A percentile compares a stretch with the other conserved stretches of the same genome.
Conservation (phyloP, 108 stramenopile species). For the Schizochytrium sp. region DNA sequence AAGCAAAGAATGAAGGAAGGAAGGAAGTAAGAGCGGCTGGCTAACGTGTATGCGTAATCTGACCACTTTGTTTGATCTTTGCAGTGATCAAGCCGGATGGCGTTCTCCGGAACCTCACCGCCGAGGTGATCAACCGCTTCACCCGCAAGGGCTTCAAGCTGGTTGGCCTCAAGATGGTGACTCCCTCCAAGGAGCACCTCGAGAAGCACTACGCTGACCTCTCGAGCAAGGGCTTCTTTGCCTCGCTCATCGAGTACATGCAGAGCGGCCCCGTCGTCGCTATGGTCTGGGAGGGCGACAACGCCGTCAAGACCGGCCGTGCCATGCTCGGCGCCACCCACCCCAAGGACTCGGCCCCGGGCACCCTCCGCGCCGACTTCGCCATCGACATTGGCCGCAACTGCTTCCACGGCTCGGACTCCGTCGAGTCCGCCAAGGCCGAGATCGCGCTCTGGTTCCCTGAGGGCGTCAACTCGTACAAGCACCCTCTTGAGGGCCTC, state of each 20-base stretch:
- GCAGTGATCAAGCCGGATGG: constrained; percentile 98
- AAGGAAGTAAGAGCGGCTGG: no score
- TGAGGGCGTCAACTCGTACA: constrained; percentile 44
- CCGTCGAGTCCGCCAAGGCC: constrained; percentile 81
- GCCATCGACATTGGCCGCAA: constrained; percentile 73
- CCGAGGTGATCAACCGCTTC: constrained; percentile 93
- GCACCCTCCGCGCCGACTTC: constrained; percentile 96
- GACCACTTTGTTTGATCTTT: constrained; percentile 38
- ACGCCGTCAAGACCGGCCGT: constrained; percentile 49
- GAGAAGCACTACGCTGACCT: constrained; percentile 91
- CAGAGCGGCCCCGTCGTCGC: constrained; percentile 84
- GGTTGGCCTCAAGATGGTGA: constrained; percentile 82
- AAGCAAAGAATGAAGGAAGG: no score
- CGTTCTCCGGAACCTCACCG: constrained; percentile 91
- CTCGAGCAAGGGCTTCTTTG: constrained; percentile 87
- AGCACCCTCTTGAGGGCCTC: neutral
- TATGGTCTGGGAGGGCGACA: constrained; percentile 60
- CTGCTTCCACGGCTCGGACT: constrained; percentile 75
- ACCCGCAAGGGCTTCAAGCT: constrained; percentile 94
- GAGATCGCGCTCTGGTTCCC: constrained; percentile 97
- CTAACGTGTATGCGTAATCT: neutral
- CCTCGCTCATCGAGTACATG: constrained; percentile 89
- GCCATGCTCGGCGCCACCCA: constrained; percentile 98
- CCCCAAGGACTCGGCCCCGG: constrained; percentile 81
- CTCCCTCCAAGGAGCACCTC: constrained; percentile 70